Evolutionary conservation across 1,284 basidiomycete genomes (phyloP), one percentile per base, ranked within the genome.

Genomic region (Trametes hirsuta): DNA sequence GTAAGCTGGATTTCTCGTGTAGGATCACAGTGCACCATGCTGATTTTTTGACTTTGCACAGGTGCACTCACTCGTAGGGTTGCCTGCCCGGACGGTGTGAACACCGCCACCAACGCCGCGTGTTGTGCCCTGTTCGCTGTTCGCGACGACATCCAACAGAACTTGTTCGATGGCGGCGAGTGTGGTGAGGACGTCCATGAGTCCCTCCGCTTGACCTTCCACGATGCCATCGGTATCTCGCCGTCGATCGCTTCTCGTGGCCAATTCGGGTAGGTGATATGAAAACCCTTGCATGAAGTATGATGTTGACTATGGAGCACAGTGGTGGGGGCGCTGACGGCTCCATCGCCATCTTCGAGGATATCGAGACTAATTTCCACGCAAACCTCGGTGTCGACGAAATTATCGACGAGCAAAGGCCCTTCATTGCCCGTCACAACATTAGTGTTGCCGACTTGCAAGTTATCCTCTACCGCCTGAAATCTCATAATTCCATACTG

Each of bases 71-170:
- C 63, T 14, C 61, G 62, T n/a, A 63, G 66, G 50, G 64, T 65
- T 3, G 55, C 67, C 22, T 68, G 67, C 50, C 58, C 67, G 15
- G 66, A 66, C 53, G 65, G 67, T 36, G 55, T 61, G 15, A 65
- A 73, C 50, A 70, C 68, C 6, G 75, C 72, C 10, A 68, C 73
- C 5, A 75, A 78, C 58, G 71, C 65, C 18, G 76, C 76, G 10
- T 79, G 77, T 65, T 77, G 76, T 61, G 63, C 67, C 47, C 64
- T 70, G 44, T 77, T 76, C 71, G 70, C 75, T 24, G 62, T 76
- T 35, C 68, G 74, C 15, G 73, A 76, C 40, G 73, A 74, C 55
- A 66, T 78, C 52, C 76, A 78, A 61, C 48, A 65, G 25, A 72
- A 76, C 58, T 69, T 78, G 10, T 76, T 77, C 66, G 74, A 76